These are phyloP conservation scores for Antrodiella citrinella DNA, from an alignment of 768 basidiomycete genomes.

Conservation along the genomic window DNA sequence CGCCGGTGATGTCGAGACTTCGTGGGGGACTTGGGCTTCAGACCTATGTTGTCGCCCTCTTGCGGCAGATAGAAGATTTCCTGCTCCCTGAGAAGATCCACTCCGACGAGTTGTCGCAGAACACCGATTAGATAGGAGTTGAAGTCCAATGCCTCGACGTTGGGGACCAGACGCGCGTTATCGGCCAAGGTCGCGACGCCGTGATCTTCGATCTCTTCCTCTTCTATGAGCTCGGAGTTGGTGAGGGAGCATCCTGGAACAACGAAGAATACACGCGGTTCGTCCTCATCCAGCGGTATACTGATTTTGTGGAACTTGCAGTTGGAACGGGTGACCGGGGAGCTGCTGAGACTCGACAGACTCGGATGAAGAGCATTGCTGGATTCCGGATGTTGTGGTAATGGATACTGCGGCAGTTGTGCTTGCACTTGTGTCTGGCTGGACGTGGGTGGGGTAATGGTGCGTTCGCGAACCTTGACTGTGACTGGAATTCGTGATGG, in stretches of 20 bases:
- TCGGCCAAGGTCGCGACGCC: slow-evolving; percentile 50
- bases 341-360: slow-evolving; percentile 15
- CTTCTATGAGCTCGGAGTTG: slow-evolving; percentile 44
- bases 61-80: slow-evolving; percentile 58
- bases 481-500: too few relatives aligned
- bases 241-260: slow-evolving; percentile 63
- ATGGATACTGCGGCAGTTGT: background rate
- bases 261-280: slow-evolving; percentile 50
- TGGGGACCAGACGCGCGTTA: slow-evolving; percentile 30
- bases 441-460: slow-evolving; percentile 1
- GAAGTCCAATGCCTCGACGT: slow-evolving; percentile 43
- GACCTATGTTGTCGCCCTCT: slow-evolving; percentile 30
- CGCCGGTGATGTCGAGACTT: background rate
- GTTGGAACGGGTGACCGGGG: slow-evolving; percentile 58
- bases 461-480: too few relatives aligned
- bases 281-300: slow-evolving; percentile 45
- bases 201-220: slow-evolving; percentile 53
- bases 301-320: slow-evolving; percentile 67
- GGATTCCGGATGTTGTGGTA: background rate
- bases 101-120: slow-evolving; percentile 53
- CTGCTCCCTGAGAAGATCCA: slow-evolving; percentile 55
- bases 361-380: background rate
- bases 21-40: slow-evolving; percentile 1
- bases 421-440: background rate
- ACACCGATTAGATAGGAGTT: slow-evolving; percentile 45